Evolutionary conservation across 1,284 basidiomycete genomes (phyloP), one percentile per base, ranked within the genome.

Genomic region (Pseudozyma thailandica): DNA sequence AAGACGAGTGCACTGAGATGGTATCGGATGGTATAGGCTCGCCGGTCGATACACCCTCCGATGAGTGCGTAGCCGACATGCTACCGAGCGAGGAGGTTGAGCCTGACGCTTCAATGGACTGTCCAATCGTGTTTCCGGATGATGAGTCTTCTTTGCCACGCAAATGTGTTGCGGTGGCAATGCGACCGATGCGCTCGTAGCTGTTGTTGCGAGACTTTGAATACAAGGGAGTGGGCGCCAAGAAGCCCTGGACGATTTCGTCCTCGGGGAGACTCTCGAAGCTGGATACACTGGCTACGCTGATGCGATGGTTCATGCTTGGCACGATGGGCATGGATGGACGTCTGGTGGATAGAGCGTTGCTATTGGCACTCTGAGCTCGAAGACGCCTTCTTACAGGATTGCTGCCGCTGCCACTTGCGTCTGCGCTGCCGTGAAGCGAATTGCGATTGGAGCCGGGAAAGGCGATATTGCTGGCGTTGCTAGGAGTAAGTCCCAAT

Each of bases 241-340:
- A 54, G 33, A 75, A 74, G 46, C 60, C 57, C 8, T 70, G 63
- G 0, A 77, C 64, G 6, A 57, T 63, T 37, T 77, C 71, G 37
- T 70, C 78, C 59, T 80, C 78, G 21, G 78, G 76, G n/a, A 80
- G 47, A 20, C 69, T 73, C 33, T 80, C 78, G 55, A 80, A 78
- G 50, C 69, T 73, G 6, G 75, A 66, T n/a, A 80, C 62, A 44
- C 72, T 75, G 5, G 72, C 58, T 6, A 75, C 69, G 50, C 74
- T 77, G 33, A 74, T 60, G 33, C 78, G 61, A 35, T 73, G 64
- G 4, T 51, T 50, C 54, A 70, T 64, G 47, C 56, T 65, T 16
- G 74, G 58, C 9, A 72, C 63, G 10, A 57, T 69, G 23, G 78
- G 76, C 47, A 80, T 59, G 16, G 75, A 77, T 4, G 75, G 74